Evolutionary conservation across 2,329 filamentous ascomycete genomes (phyloP).

Genomic region (Xylariaceae sp.): DNA sequence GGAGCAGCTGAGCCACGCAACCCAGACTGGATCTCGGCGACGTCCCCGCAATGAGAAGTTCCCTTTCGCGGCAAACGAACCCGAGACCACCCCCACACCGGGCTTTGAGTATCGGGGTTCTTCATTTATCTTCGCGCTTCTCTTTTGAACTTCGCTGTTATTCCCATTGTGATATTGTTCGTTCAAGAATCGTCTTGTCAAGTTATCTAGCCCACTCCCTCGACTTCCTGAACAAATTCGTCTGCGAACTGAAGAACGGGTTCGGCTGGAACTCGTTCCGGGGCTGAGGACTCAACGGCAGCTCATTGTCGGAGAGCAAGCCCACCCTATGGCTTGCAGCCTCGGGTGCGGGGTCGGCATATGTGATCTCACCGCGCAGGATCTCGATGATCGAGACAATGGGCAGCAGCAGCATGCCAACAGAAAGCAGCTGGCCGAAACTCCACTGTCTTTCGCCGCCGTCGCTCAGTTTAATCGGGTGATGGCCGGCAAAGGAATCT

Average conservation of each 20-base stretch:
- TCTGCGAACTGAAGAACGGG: constrained; percentile 39
- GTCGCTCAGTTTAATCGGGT: constrained; percentile 47
- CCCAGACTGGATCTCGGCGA: not conserved
- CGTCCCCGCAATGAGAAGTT: not conserved
- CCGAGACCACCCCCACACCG: not conserved
- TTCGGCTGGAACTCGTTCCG: constrained; percentile 40
- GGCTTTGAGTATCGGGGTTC: not conserved
- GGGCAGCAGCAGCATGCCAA: constrained; percentile 55
- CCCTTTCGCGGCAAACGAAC: not conserved
- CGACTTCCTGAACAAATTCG: constrained; percentile 35
- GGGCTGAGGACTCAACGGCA: constrained; percentile 22
- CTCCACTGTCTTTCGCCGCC: constrained; percentile 53
- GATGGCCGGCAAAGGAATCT: constrained; percentile 52
- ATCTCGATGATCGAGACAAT: constrained; percentile 57
- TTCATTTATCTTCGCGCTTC: not conserved
- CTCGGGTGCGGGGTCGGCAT: constrained; percentile 26
- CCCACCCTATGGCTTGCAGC: constrained; percentile 19
- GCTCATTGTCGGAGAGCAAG: constrained; percentile 25
- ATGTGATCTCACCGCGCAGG: constrained; percentile 41
- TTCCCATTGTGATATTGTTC: not conserved
- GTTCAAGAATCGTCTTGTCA: not conserved
- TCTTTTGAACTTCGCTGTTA: not conserved
- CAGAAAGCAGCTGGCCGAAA: constrained; percentile 57
- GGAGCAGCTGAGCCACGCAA: not conserved
- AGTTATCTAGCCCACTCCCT: not conserved